phyloP scores from a whole-genome alignment of 306 rosid genomes.

The Lablab purpureus region DNA sequence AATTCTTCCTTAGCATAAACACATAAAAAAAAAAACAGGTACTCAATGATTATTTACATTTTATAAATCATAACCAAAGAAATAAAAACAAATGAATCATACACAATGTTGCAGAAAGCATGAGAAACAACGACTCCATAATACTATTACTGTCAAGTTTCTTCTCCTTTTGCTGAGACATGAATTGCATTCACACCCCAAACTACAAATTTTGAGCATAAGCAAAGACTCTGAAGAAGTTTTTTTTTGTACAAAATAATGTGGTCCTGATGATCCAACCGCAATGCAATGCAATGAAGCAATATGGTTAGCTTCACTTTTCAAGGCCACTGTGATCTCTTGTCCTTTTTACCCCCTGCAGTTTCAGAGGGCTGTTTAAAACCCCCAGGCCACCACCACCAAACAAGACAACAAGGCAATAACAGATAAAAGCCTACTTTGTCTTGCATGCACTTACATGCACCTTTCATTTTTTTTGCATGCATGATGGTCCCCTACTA shows the following conservation, averaged over 20 bases:
- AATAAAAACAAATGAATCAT: not conserved
- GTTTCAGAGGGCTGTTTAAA: conserved; percentile 43
- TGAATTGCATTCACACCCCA: not conserved
- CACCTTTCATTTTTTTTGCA: conserved; percentile 52
- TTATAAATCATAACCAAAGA: not conserved
- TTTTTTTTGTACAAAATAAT: not conserved
- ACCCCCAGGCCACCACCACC: conserved; percentile 39
- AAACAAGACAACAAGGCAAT: conserved; percentile 41
- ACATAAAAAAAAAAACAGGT: not conserved
- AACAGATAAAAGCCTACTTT: conserved; percentile 50
- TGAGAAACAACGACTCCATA: not conserved
- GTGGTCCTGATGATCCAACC: conserved; percentile 11
- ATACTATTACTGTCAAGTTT: not conserved
- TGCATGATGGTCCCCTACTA: conserved; percentile 53
- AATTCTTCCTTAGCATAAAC: not conserved
- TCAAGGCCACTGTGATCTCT: conserved; percentile 31
- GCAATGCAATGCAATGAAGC: not conserved
- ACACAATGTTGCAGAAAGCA: not conserved
- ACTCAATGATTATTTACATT: not conserved
- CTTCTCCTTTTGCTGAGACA: not conserved
- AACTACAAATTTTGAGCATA: conserved; percentile 3
- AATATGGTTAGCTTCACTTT: conserved; percentile 29
- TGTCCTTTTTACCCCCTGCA: conserved; percentile 39
- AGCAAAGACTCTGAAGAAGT: not conserved
- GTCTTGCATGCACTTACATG: conserved; percentile 61